Conservation (phyloP, 805 yeast genomes). For the Pichia rugopelliculosa region DNA sequence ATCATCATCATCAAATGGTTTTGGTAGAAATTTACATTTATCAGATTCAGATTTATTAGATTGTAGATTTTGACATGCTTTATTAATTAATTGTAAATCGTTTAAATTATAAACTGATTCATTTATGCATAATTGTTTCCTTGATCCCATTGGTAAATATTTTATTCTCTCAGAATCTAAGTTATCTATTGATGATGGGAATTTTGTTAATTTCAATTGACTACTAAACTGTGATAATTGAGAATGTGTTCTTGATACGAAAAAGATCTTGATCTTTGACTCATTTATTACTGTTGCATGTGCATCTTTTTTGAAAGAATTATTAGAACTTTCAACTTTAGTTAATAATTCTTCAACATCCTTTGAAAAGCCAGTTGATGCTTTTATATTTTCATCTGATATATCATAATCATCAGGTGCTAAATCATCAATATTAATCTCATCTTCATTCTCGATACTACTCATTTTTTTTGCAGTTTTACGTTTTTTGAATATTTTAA, state of each 20-base stretch:
- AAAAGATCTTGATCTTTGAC: slow-evolving; percentile 47
- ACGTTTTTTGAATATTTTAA: slow-evolving; percentile 23
- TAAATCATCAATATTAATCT: slow-evolving; percentile 10
- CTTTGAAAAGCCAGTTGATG: slow-evolving; percentile 22
- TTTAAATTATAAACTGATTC: slow-evolving; percentile 45
- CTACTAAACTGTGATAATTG: slow-evolving; percentile 75
- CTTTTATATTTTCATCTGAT: slow-evolving; percentile 22
- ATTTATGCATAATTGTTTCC: slow-evolving; percentile 79
- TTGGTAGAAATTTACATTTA: slow-evolving; percentile 38
- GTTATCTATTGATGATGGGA: slow-evolving; percentile 51
- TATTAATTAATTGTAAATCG: slow-evolving; percentile 57
- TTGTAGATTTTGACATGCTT: slow-evolving; percentile 71
- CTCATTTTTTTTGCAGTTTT: neutral
- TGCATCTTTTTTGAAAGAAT: neutral
- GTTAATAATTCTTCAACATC: slow-evolving; percentile 45
- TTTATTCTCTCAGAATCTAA: slow-evolving; percentile 45
- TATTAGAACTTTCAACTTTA: slow-evolving; percentile 29
- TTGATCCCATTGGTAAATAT: slow-evolving; percentile 69
- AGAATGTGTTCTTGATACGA: slow-evolving; percentile 85
- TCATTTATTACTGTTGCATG: slow-evolving; percentile 16
- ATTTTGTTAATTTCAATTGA: slow-evolving; percentile 55
- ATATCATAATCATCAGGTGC: slow-evolving; percentile 27
- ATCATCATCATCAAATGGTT: slow-evolving; percentile 26
- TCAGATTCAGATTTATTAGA: slow-evolving; percentile 20
- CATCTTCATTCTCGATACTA: neutral